Evolutionary conservation across 2,329 filamentous ascomycete genomes (phyloP), one percentile per base, ranked within the genome.

Genomic region (Alternaria triticimaculans): DNA sequence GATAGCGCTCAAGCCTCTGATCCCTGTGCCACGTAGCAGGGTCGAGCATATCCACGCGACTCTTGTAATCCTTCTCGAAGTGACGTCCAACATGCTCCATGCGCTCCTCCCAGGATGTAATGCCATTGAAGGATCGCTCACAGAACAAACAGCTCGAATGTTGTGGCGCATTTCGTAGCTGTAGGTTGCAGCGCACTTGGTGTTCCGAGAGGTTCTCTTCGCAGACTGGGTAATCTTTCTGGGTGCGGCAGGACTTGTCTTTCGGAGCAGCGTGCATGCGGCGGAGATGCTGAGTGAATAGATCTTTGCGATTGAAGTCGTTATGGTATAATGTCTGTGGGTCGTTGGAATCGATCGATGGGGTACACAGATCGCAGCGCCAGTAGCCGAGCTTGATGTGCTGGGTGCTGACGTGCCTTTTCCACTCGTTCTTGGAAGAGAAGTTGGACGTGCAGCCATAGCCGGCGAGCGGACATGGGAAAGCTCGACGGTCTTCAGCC

Each of bases 401-500:
- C 75, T 97, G 92, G 0, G 91, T 92, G 30, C 85, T 83, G 72
- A 95, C 88, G 76, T 98, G 95, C 0, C 95, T 89, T 80, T 97
- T 97, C 95, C 95, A 97, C 78, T 97, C 94, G 76, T 97, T 97
- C 82, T 97, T 97, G 70, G 87, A 90, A 4, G 87, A 86, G 74
- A 97, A 97, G 0, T 86, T 89, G 3, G 89, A 87, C 1, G 66
- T 68, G 81, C 95, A 98, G 33, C 91, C 92, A 60, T 94, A 96
- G 59, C 88, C 89, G 28, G 87, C 83, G 77, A 97, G 94, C 60
- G 93, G 89, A 78, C 95, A 98, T 23, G 86, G 84, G 74, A 95
- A 96, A 0, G 88, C 86, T 1, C 87, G 86, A 21, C 69, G 66
- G 15, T 66, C 66, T 21, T 73, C 65, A 15, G 64, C 58, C 6